Base-by-base conservation (phyloP, 78 protist genomes). In the Capsaspora owczarzaki region DNA sequence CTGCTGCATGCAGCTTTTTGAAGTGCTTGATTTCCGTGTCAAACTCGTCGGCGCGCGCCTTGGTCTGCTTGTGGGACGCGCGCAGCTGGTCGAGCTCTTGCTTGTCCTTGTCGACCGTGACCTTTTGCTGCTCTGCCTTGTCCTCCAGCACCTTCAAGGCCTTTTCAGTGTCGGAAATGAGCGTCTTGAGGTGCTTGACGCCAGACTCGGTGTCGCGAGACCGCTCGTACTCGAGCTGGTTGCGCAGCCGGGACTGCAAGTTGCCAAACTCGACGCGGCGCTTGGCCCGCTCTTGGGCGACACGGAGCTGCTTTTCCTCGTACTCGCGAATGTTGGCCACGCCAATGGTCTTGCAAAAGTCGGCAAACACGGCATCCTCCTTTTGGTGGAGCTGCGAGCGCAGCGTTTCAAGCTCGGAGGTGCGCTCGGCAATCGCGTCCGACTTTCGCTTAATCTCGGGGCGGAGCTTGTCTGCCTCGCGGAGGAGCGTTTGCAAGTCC, bases 251-350 rank as follows among this genome's bases (percentile, higher is more conserved):
- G 20, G 85, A 19, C 3, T 63, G 69, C 20, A 12, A 19, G 29
- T 40, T 69, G 27, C 63, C 4, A 14, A 83, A 44, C 76, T 91
- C 82, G 37, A 76, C 23, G 10, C 74, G n/a, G 41, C 38, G 37
- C 43, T 60, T 23, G 33, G 77, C 74, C 3, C 31, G 42, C 66
- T 69, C 75, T 66, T 75, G 78, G 10, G 76, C 80, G n/a, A n/a
- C 61, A 19, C n/a, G 38, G 14, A 79, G 20, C 12, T 75, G 38
- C 42, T 23, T 38, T 38, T 82, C 91, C 82, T 91, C 96, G 70
- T 85, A 90, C 60, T 87, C 94, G 46, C 87, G 82, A 42, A 92
- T 87, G 38, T 84, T 82, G 33, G 19, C 61, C 0, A 94, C 43
- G 61, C 92, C 92, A 27, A 90, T 53, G 38, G 37, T 22, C 16